Percentiles rank a stretch among this genome's conserved stretches.
phyloP scores from a whole-genome alignment of 208 protist genomes.

The Chromosphaera perkinsii region DNA sequence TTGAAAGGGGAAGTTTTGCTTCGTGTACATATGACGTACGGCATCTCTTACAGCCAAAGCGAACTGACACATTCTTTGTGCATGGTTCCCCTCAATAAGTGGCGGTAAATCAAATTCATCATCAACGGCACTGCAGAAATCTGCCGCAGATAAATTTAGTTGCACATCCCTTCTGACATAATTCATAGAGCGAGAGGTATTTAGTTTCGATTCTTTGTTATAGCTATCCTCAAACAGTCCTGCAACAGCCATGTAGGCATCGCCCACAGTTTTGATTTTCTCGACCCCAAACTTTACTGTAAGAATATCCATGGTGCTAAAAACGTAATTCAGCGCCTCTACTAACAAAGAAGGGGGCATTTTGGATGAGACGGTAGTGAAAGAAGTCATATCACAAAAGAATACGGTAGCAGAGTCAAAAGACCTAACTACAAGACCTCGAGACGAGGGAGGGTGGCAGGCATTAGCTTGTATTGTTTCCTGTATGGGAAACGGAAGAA shows the following conservation, averaged over 20 bases:
- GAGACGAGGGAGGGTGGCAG: too few species aligned
- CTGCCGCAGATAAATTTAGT: too few species aligned
- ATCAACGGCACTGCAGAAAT: too few species aligned
- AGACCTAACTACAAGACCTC: too few species aligned
- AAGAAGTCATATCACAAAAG: not conserved
- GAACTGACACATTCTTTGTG: not conserved
- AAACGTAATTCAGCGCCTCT: slow-evolving; percentile 30
- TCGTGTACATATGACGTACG: not conserved
- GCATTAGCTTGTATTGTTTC: too few species aligned
- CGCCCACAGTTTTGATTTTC: slow-evolving; percentile 56
- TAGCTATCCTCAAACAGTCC: too few species aligned
- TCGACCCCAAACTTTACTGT: slow-evolving; percentile 26
- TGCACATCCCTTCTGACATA: too few species aligned
- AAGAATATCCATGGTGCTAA: slow-evolving; percentile 27
- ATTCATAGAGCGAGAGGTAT: too few species aligned
- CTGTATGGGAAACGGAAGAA: too few species aligned
- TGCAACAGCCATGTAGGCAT: slow-evolving; percentile 37
- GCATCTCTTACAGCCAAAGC: not conserved
- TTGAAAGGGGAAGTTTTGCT: not conserved
- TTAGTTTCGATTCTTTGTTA: too few species aligned
- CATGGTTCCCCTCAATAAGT: not conserved
- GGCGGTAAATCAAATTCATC: too few species aligned
- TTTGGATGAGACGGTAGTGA: not conserved
- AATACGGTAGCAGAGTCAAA: too few species aligned
- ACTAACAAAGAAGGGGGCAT: slow-evolving; percentile 9